These are phyloP conservation scores for Stemphylium vesicarium DNA, from an alignment of 2,329 filamentous ascomycete genomes.

Conservation along the genomic window DNA sequence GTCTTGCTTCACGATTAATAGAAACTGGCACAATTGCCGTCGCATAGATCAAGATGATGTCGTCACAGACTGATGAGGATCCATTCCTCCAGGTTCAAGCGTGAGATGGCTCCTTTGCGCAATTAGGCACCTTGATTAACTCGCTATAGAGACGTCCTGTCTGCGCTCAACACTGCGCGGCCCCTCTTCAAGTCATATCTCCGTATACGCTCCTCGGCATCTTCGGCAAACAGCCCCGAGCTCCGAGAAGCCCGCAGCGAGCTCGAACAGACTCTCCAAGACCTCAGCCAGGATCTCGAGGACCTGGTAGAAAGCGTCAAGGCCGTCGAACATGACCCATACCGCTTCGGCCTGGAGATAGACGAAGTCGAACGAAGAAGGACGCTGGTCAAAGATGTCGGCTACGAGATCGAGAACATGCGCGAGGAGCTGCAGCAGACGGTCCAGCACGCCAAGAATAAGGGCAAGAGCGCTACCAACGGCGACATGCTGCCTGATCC, in stretches of 20 bases:
- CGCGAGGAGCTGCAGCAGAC: conserved; percentile 75
- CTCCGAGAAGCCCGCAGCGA: conserved; percentile 71
- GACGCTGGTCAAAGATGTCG: conserved; percentile 86
- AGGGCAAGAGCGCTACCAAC: conserved; percentile 47
- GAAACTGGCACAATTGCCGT: conserved; percentile 1
- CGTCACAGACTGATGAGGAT: conserved; percentile 50
- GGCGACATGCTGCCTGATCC: conserved; percentile 65
- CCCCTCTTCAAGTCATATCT: conserved; percentile 93
- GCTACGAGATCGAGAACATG: conserved; percentile 88
- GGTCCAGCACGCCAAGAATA: conserved; percentile 52
- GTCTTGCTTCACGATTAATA: background rate
- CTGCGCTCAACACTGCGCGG: conserved; percentile 79
- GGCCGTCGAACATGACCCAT: conserved; percentile 85
- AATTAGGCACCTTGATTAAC: conserved; percentile 27
- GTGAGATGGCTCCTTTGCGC: conserved; percentile 32
- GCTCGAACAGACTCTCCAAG: conserved; percentile 76
- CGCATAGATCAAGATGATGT: conserved; percentile 42
- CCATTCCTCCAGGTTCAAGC: conserved; percentile 60
- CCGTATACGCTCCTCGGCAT: conserved; percentile 87
- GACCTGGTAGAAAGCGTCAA: conserved; percentile 88
- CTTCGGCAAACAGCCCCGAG: conserved; percentile 68
- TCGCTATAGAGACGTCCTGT: conserved; percentile 78
- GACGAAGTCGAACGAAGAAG: conserved; percentile 82
- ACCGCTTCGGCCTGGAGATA: conserved; percentile 82
- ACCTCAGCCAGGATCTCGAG: conserved; percentile 80